Evolutionary conservation across 768 basidiomycete genomes (phyloP).

Genomic region (Cystobasidium ongulense): DNA sequence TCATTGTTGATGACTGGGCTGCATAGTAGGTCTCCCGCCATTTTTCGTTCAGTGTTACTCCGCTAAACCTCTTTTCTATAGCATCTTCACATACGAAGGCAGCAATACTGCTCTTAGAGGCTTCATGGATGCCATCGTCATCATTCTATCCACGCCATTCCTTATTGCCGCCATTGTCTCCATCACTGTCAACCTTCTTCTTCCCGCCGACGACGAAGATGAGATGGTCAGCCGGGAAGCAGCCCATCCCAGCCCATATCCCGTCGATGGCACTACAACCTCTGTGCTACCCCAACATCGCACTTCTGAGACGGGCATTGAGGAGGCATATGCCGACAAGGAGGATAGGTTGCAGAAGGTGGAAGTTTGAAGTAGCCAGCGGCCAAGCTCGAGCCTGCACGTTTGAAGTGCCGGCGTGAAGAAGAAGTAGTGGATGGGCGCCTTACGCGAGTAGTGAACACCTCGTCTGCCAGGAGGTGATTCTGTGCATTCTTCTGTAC

Average conservation of each 20-base stretch:
- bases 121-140: conserved; percentile 67
- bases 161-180: conserved; percentile 57
- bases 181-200: conserved; percentile 54
- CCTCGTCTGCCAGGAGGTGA: too few species aligned
- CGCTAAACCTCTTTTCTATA: neutral
- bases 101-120: conserved; percentile 54
- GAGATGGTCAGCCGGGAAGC: neutral
- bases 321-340: neutral
- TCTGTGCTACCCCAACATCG: conserved; percentile 70
- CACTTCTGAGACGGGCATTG: neutral
- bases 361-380: neutral
- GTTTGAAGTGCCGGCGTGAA: too few species aligned
- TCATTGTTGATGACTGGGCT: conserved; percentile 60
- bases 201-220: conserved; percentile 49
- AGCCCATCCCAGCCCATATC: neutral
- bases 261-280: conserved; percentile 55
- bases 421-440: too few species aligned
- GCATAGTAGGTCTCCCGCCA: conserved; percentile 47
- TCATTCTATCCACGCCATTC: conserved; percentile 71
- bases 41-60: conserved; percentile 45
- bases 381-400: too few species aligned
- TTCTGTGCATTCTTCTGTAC: too few species aligned
- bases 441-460: too few species aligned
- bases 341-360: neutral
- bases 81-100: conserved; percentile 31